phyloP scores from a whole-genome alignment of 139 green algal genomes.

The Nannochloris sp. region DNA sequence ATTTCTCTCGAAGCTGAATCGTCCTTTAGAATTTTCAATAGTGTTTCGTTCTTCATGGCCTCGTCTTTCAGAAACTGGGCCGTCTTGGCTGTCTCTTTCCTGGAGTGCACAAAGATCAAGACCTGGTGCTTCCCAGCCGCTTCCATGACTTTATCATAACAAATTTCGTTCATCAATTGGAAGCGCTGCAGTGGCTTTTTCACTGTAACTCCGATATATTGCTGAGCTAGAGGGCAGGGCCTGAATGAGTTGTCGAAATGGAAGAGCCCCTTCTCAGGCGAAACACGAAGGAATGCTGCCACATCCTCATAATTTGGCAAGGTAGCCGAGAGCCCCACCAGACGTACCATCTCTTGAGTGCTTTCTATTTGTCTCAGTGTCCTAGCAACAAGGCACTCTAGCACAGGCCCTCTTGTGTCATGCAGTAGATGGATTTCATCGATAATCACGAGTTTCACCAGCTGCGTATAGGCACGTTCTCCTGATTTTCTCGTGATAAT shows the following conservation, averaged over 20 bases:
- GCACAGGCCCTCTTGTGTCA: slow-evolving; percentile 85
- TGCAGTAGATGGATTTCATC: slow-evolving; percentile 99
- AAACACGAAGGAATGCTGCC: slow-evolving; percentile 84
- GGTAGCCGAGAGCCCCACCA: slow-evolving; percentile 92
- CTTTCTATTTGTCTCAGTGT: slow-evolving; percentile 81
- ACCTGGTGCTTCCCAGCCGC: slow-evolving; percentile 88
- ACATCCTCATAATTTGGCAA: slow-evolving; percentile 98
- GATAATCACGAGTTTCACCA: slow-evolving; percentile 92
- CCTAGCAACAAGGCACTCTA: slow-evolving; percentile 89
- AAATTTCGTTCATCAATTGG: slow-evolving; percentile 97
- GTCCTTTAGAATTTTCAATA: slow-evolving; percentile 69
- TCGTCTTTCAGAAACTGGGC: slow-evolving; percentile 77
- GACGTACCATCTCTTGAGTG: slow-evolving; percentile 86
- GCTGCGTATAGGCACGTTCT: slow-evolving; percentile 79
- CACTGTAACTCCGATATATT: slow-evolving; percentile 92
- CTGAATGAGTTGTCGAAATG: slow-evolving; percentile 93
- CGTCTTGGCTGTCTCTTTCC: slow-evolving; percentile 98
- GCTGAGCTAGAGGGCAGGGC: slow-evolving; percentile 89
- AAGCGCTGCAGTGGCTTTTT: slow-evolving; percentile 99
- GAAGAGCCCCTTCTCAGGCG: slow-evolving; percentile 86
- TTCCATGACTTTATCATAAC: slow-evolving; percentile 94
- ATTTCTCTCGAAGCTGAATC: slow-evolving; percentile 80
- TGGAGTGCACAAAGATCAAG: slow-evolving; percentile 95
- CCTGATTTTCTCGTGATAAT: slow-evolving; percentile 97
- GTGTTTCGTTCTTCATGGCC: slow-evolving; percentile 60